A percentile compares a stretch with the other conserved stretches of the same genome.
phyloP scores from a whole-genome alignment of 106 monocot genomes.

The Phalaenopsis aphrodite region DNA sequence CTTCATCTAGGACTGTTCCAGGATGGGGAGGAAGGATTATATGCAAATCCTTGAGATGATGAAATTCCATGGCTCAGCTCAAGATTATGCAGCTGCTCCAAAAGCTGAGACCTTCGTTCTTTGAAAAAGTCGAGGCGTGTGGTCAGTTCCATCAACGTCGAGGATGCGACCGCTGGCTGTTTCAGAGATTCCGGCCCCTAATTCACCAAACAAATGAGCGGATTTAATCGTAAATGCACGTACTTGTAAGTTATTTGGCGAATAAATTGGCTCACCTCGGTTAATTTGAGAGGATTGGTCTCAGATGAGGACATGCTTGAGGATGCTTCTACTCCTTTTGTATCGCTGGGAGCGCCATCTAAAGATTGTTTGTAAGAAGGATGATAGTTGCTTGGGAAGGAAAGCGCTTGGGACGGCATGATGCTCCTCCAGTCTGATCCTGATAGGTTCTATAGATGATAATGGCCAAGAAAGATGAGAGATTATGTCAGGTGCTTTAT shows the following conservation, averaged over 20 bases:
- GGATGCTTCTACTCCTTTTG: constrained; percentile 51
- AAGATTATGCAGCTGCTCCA: constrained; percentile 91
- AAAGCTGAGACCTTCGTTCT: constrained; percentile 85
- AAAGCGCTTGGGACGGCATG: constrained; percentile 29
- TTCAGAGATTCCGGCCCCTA: constrained; percentile 47
- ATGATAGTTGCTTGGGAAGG: constrained; percentile 30
- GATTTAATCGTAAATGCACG: too few relatives aligned
- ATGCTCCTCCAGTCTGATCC: constrained; percentile 48
- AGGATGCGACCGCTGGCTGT: constrained; percentile 52
- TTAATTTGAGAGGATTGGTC: constrained; percentile 32
- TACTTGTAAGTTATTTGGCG: too few relatives aligned
- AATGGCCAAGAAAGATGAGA: not conserved
- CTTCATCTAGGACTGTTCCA: constrained; percentile 64
- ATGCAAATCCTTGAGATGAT: constrained; percentile 46
- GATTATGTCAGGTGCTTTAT: not conserved
- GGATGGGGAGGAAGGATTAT: constrained; percentile 66
- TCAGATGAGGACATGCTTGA: constrained; percentile 25
- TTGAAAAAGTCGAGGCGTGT: constrained; percentile 98
- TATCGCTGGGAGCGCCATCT: constrained; percentile 41
- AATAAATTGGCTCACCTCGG: constrained; percentile 38
- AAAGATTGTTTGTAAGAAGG: constrained; percentile 44
- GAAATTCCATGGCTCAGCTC: constrained; percentile 45
- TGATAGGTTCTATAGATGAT: constrained; percentile 27
- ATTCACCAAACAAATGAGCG: not conserved
- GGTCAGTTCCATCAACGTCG: constrained; percentile 83